Evolutionary conservation across 2,329 filamentous ascomycete genomes (phyloP).

Genomic region (Ophiocordyceps camponoti-saundersi): DNA sequence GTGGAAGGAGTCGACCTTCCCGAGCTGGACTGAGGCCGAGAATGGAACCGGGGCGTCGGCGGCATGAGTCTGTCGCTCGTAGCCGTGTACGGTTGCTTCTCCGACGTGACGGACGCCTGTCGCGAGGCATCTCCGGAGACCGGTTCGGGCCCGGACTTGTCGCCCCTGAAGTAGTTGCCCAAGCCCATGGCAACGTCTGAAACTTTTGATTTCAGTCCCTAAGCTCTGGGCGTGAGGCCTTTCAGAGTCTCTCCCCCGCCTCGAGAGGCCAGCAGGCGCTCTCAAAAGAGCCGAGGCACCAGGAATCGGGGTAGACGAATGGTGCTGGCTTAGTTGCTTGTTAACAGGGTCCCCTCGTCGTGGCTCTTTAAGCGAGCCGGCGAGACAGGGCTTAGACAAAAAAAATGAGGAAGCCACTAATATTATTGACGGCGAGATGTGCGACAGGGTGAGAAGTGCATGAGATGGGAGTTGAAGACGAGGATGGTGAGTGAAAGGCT

Average conservation of each 20-base stretch:
- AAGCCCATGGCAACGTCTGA: conserved; percentile 34
- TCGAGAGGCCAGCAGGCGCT: background rate
- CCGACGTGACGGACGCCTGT: conserved; percentile 13
- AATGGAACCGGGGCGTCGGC: conserved; percentile 20
- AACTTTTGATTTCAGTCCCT: no score
- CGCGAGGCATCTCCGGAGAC: conserved; percentile 5
- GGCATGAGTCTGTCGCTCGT: conserved; percentile 24
- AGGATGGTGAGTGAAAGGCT: background rate
- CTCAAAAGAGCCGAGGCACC: no score
- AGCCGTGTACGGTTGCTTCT: conserved; percentile 16
- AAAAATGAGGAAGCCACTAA: no score
- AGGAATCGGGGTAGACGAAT: no score
- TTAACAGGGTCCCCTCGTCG: no score
- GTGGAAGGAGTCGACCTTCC: conserved; percentile 22
- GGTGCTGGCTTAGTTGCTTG: no score
- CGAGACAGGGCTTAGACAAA: background rate
- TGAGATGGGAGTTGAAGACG: no score
- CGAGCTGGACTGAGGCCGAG: conserved; percentile 22
- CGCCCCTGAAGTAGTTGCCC: conserved; percentile 43
- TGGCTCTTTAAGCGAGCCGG: background rate
- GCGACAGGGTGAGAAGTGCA: no score
- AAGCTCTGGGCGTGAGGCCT: no score
- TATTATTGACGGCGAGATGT: background rate
- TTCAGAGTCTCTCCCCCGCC: no score
- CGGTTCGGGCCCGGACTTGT: conserved; percentile 4